Percentiles rank a stretch among this genome's conserved stretches.
Evolutionary conservation across 352 stramenopile genomes (phyloP).

Genomic region (Globisporangium alternatum): DNA sequence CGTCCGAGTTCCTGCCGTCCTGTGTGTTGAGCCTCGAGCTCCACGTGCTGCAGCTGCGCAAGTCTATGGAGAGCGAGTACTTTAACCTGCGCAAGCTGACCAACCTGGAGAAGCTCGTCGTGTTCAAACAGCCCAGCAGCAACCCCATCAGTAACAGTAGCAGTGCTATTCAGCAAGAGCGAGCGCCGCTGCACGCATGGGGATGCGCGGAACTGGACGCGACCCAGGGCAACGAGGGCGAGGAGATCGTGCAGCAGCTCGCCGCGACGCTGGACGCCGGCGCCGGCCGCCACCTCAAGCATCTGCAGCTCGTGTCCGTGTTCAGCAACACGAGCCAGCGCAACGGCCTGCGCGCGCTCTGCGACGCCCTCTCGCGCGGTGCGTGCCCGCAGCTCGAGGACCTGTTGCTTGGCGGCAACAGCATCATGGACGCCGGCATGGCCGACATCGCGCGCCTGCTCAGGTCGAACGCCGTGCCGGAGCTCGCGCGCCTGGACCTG

Average conservation of each 20-base stretch:
- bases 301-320: constrained; percentile 66
- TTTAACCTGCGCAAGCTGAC: constrained; percentile 35
- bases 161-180: neutral
- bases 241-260: constrained; percentile 46
- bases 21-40: constrained; percentile 50
- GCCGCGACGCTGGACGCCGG: constrained; percentile 33
- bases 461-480: constrained; percentile 25
- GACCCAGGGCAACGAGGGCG: constrained; percentile 50
- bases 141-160: neutral
- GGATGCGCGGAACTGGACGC: constrained; percentile 56
- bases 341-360: constrained; percentile 46
- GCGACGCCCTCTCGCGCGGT: constrained; percentile 35
- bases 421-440: constrained; percentile 53
- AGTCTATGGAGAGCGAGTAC: constrained; percentile 22
- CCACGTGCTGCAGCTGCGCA: constrained; percentile 38
- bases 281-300: constrained; percentile 37
- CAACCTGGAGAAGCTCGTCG: constrained; percentile 60
- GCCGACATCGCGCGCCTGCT: constrained; percentile 46
- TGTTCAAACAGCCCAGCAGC: constrained; percentile 34
- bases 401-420: constrained; percentile 64
- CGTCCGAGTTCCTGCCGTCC: constrained; percentile 41
- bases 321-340: constrained; percentile 64
- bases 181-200: constrained; percentile 54
- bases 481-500: constrained; percentile 54
- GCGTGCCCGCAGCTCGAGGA: constrained; percentile 52